Evolutionary conservation across 768 basidiomycete species (phyloP).

Genomic region (Suillus occidentalis): DNA sequence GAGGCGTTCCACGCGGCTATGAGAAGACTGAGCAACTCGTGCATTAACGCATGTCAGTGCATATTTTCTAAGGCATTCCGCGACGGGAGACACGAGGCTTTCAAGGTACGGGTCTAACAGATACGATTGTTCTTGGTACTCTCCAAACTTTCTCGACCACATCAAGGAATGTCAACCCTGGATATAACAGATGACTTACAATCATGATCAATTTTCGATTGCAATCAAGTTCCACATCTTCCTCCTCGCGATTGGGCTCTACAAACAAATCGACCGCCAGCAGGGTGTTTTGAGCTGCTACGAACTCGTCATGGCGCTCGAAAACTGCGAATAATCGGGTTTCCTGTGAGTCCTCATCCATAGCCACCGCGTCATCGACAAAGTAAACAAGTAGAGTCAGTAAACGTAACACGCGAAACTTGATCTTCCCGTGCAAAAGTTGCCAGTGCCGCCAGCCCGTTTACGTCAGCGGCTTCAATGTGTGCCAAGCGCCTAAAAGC

Average conservation of each 20-base stretch:
- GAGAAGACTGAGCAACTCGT: constrained; percentile 27
- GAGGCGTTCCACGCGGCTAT: constrained; percentile 49
- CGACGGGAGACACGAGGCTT: constrained; percentile 70
- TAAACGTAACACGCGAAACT: constrained; percentile 23
- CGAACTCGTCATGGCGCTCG: constrained; percentile 62
- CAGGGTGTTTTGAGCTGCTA: constrained; percentile 49
- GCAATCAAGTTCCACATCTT: constrained; percentile 40
- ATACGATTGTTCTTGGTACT: constrained; percentile 92
- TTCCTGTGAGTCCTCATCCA: constrained; percentile 45
- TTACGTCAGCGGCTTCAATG: constrained; percentile 4
- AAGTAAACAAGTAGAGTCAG: not conserved
- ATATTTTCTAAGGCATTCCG: constrained; percentile 59
- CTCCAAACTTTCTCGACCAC: constrained; percentile 57
- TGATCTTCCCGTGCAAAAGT: not conserved
- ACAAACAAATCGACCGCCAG: constrained; percentile 47
- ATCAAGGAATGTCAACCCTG: constrained; percentile 1
- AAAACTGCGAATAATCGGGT: constrained; percentile 53
- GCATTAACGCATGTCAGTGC: constrained; percentile 42
- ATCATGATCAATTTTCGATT: constrained; percentile 47
- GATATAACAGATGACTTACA: constrained; percentile 40
- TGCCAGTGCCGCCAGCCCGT: not conserved
- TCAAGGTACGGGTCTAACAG: constrained; percentile 90
- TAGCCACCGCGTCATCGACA: constrained; percentile 14
- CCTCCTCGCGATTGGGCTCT: constrained; percentile 44
- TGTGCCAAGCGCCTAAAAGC: not conserved